Evolutionary conservation across 805 yeast species (phyloP).

Genomic region (Lachancea lanzarotensis): DNA sequence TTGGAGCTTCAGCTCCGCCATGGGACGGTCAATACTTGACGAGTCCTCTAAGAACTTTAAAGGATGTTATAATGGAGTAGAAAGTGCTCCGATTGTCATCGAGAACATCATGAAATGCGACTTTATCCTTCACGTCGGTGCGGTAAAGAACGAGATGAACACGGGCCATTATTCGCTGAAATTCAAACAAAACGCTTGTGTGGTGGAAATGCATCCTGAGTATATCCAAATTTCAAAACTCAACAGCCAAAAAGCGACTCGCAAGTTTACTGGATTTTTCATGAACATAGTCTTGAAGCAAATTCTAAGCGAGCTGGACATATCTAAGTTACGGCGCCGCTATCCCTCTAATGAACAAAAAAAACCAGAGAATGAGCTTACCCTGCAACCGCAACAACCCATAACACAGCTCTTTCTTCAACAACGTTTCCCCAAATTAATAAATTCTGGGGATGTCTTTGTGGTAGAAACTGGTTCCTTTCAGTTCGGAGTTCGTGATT

Average conservation of each 20-base stretch:
- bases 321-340: conserved; percentile 17
- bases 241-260: conserved; percentile 6
- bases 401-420: conserved; percentile 45
- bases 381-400: conserved; percentile 20
- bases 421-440: conserved; percentile 35
- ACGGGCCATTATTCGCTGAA: conserved; percentile 56
- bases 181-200: conserved; percentile 36
- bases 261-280: conserved; percentile 36
- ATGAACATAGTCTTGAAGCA: conserved; percentile 46
- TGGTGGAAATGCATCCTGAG: conserved; percentile 48
- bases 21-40: conserved; percentile 69
- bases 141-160: conserved; percentile 59
- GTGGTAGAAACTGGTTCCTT: conserved; percentile 80
- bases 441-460: conserved; percentile 62
- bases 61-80: conserved; percentile 67
- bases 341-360: conserved; percentile 9
- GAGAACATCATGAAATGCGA: conserved; percentile 53
- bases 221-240: conserved; percentile 38
- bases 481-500: conserved; percentile 68
- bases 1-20: conserved; percentile 53
- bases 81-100: conserved; percentile 43
- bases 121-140: conserved; percentile 64
- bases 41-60: conserved; percentile 59
- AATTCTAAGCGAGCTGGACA: conserved; percentile 36
- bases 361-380: conserved; percentile 1